Base-by-base conservation (phyloP, 2,329 filamentous ascomycete genomes). In the Colletotrichum liaoningense region DNA sequence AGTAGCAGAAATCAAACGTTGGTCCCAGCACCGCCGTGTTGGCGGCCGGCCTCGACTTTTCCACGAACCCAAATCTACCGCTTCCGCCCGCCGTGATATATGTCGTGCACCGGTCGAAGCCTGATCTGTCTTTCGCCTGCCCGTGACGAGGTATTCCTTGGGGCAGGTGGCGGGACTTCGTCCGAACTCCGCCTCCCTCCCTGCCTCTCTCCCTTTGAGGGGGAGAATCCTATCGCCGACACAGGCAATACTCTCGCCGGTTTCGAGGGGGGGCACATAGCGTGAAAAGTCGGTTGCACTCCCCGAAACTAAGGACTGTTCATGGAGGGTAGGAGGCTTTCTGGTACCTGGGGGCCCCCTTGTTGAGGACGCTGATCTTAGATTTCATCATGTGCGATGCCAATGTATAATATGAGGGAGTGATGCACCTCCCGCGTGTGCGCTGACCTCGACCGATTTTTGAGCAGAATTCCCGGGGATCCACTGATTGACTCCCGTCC, bases 221-320 rank as follows among this genome's bases (percentile, higher is more conserved):
- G 30, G 58, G 46, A 24, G n/a, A 19, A 38, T 42, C 52, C 38
- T 28, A 22, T 58, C n/a, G 59, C 52, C 52, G 16, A 46, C 24
- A 55, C 49, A 63, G 30, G 12, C 38, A 35, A 56, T 56, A 63
- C 62, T 62, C 49, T 52, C 28, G 35, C 42, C 46, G 54, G 38
- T 69, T 64, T 72, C 66, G 54, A 30, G 65, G n/a, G 24, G 63
- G 59, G 52, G 52, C 52, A 72, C 66, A 69, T 72, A 64, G 66
- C 66, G 59, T 26, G 7, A 55, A 19, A 60, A 16, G 4, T 58
- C 46, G 28, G 56, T 11, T 22, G 16, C 3, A 8, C 42, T 28
- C 57, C 28, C 46, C 35, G 28, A 55, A 46, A 49, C 35, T 19
- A 22, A 49, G 22, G 12, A 38, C 11, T 58, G 11, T 5, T 28